phyloP scores from a whole-genome alignment of 306 rosid species.

The Medicago lupulina region DNA sequence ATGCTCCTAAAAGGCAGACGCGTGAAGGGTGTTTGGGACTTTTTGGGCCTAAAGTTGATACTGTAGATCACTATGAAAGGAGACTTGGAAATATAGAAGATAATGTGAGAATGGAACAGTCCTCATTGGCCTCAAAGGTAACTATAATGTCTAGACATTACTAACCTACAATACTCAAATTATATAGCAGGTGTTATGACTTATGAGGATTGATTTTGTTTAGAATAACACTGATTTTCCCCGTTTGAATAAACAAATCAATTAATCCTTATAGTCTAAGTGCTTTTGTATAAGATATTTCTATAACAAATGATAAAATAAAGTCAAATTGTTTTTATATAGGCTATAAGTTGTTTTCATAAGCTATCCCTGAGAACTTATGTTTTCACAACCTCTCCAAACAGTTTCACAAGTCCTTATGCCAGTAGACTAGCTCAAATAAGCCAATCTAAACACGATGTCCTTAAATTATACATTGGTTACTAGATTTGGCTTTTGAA shows the following conservation, averaged over 20 bases:
- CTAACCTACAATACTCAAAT: conserved; percentile 5
- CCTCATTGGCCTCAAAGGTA: conserved; percentile 69
- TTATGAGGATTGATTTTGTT: conserved; percentile 3
- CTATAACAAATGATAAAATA: background rate
- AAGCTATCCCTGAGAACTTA: background rate
- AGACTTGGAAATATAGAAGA: conserved; percentile 70
- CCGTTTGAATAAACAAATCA: background rate
- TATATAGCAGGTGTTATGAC: background rate
- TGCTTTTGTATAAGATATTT: background rate
- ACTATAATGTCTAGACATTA: conserved; percentile 19
- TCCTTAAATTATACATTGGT: conserved; percentile 20
- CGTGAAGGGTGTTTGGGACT: conserved; percentile 71
- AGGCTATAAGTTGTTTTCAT: background rate
- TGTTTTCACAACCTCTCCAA: too few relatives aligned
- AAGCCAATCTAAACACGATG: background rate
- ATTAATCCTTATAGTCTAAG: background rate
- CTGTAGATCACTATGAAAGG: conserved; percentile 61
- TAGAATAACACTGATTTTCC: conserved; percentile 5
- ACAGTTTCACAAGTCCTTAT: background rate
- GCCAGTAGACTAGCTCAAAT: background rate
- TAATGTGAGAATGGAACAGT: conserved; percentile 69
- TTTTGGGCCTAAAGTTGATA: conserved; percentile 62
- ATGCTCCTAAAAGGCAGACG: conserved; percentile 48
- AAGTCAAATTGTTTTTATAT: background rate
- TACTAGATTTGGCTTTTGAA: conserved; percentile 14